phyloP scores from a whole-genome alignment of 257 asterid genomes.

The Gardenia jasminoides region DNA sequence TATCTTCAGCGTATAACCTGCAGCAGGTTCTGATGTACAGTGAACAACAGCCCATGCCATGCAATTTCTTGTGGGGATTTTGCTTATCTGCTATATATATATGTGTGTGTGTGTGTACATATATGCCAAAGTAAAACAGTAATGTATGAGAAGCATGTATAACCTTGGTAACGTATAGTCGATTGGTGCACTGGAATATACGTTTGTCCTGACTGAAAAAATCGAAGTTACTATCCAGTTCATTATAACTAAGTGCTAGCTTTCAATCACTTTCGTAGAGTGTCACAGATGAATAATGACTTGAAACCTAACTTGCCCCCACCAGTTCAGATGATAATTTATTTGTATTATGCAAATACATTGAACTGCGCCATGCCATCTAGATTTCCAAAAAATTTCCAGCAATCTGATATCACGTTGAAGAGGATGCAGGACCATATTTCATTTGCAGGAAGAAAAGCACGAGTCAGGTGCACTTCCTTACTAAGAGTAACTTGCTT shows the following conservation, averaged over 20 bases:
- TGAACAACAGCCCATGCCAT: background rate
- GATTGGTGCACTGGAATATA: background rate
- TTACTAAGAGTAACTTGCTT: background rate
- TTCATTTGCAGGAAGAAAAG: background rate
- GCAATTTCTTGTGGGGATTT: background rate
- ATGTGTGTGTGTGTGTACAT: too few relatives aligned
- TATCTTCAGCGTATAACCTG: too few relatives aligned
- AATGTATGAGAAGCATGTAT: too few relatives aligned
- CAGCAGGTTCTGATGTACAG: background rate
- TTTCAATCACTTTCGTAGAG: conserved; percentile 13
- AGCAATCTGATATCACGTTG: conserved; percentile 40
- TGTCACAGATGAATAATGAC: conserved; percentile 9
- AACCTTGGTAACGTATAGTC: background rate
- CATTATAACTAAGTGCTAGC: background rate
- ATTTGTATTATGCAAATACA: background rate
- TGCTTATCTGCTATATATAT: too few relatives aligned
- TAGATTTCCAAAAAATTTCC: background rate
- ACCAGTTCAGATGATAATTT: conserved; percentile 1
- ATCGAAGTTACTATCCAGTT: background rate
- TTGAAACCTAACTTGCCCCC: conserved; percentile 20
- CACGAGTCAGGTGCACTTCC: background rate
- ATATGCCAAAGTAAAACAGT: background rate
- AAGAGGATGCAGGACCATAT: background rate
- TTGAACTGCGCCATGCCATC: conserved; percentile 1
- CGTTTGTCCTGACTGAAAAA: conserved; percentile 4